Conservation (phyloP, 208 protist genomes). For the Trypanosomatidae sp. region DNA sequence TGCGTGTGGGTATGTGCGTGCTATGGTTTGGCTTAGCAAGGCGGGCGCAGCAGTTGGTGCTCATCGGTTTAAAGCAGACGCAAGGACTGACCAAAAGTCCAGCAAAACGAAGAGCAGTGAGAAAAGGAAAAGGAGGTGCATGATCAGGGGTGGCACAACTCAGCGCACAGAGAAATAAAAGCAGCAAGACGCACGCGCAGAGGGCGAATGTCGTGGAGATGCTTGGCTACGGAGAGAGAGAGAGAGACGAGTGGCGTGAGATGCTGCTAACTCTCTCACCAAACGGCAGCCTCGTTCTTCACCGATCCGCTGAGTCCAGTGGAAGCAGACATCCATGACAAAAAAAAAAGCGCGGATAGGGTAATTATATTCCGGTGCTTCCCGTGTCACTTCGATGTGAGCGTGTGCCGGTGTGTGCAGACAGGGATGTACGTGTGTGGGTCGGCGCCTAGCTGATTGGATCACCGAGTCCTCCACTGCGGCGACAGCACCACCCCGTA, state of each 20-base stretch:
- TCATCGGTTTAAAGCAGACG: neutral
- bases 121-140: neutral
- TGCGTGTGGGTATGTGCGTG: neutral
- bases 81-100: neutral
- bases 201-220: neutral
- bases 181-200: neutral
- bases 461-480: neutral
- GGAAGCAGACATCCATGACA: neutral
- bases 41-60: neutral
- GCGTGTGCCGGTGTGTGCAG: neutral
- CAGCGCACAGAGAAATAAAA: neutral
- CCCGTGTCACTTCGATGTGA: neutral
- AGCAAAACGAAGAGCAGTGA: neutral
- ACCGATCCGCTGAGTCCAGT: neutral
- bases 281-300: neutral
- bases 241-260: neutral
- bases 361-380: neutral
- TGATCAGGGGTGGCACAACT: neutral
- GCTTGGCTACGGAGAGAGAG: neutral
- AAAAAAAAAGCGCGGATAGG: neutral
- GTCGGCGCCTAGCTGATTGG: neutral
- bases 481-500: neutral
- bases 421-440: neutral
- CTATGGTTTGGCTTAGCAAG: neutral
- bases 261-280: neutral